phyloP scores from a whole-genome alignment of 352 stramenopile genomes.

The Sclerospora graminicola region DNA sequence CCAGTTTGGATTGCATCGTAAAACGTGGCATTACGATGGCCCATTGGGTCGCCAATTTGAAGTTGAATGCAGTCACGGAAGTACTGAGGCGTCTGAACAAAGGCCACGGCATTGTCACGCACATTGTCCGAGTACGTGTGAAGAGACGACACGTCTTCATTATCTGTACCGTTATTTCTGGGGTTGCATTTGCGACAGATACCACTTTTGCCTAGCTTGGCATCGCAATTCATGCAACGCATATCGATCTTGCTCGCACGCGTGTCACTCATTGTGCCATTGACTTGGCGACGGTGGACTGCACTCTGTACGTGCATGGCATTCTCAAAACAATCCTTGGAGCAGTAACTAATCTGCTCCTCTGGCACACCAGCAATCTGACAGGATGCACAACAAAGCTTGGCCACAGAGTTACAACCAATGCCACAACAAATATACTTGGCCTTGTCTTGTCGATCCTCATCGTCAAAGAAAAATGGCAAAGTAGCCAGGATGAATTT shows the following conservation, averaged over 20 bases:
- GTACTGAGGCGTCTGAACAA: constrained; percentile 80
- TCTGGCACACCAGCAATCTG: constrained; percentile 78
- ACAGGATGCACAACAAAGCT: constrained; percentile 76
- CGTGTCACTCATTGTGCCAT: constrained; percentile 68
- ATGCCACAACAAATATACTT: constrained; percentile 71
- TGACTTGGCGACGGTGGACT: constrained; percentile 73
- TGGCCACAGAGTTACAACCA: constrained; percentile 66
- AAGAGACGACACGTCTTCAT: constrained; percentile 45
- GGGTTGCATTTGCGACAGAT: constrained; percentile 70
- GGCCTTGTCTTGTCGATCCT: constrained; percentile 59
- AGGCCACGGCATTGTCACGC: constrained; percentile 62
- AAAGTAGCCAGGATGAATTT: constrained; percentile 70
- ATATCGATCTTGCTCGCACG: constrained; percentile 58
- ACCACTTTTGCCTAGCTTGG: constrained; percentile 59
- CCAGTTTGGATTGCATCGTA: constrained; percentile 81
- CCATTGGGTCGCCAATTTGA: constrained; percentile 70
- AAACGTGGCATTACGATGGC: constrained; percentile 78
- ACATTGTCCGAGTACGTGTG: constrained; percentile 77
- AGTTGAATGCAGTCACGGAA: constrained; percentile 79
- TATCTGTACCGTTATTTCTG: constrained; percentile 24
- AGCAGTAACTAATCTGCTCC: constrained; percentile 80
- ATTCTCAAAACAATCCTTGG: constrained; percentile 82
- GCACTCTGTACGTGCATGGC: constrained; percentile 70
- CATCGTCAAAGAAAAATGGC: constrained; percentile 76
- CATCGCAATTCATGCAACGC: constrained; percentile 61